These are phyloP conservation scores for Aspergillus unguis DNA, from an alignment of 2,329 filamentous ascomycete genomes.

Conservation along the genomic window DNA sequence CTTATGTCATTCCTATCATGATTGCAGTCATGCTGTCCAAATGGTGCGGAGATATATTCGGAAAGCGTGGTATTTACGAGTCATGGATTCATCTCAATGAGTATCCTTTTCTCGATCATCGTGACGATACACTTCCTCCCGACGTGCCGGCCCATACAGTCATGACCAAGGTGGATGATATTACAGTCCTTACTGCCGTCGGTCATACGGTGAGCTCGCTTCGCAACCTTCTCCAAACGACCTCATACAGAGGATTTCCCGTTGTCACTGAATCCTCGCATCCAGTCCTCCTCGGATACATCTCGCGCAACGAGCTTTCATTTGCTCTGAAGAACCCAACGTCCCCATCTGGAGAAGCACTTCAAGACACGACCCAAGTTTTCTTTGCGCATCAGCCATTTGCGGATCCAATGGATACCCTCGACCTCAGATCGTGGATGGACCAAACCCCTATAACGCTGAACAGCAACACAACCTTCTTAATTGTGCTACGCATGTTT, in stretches of 20 bases:
- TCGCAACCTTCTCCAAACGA: slow-evolving; percentile 64
- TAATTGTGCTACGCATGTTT: slow-evolving; percentile 89
- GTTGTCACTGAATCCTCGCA: slow-evolving; percentile 76
- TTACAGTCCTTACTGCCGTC: slow-evolving; percentile 80
- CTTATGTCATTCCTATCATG: slow-evolving; percentile 98
- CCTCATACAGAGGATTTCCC: slow-evolving; percentile 86
- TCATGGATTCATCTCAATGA: slow-evolving; percentile 95
- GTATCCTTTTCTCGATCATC: slow-evolving; percentile 93
- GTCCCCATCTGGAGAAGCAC: slow-evolving; percentile 42
- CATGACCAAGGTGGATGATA: slow-evolving; percentile 89
- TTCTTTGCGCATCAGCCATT: slow-evolving; percentile 83
- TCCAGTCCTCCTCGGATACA: slow-evolving; percentile 83
- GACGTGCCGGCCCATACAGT: slow-evolving; percentile 82
- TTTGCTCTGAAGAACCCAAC: slow-evolving; percentile 70
- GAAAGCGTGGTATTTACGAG: slow-evolving; percentile 91
- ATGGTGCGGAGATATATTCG: slow-evolving; percentile 96
- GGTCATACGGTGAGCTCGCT: slow-evolving; percentile 82
- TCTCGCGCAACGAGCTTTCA: slow-evolving; percentile 82
- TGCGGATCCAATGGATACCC: slow-evolving; percentile 69
- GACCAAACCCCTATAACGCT: slow-evolving; percentile 95
- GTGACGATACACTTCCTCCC: slow-evolving; percentile 72
- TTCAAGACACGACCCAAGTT: slow-evolving; percentile 70
- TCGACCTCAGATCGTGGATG: slow-evolving; percentile 97
- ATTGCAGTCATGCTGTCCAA: slow-evolving; percentile 97
- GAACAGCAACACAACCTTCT: slow-evolving; percentile 69